These are phyloP conservation scores for Beta vulgaris DNA, from an alignment of 148 eudicot species.

Conservation along the genomic window DNA sequence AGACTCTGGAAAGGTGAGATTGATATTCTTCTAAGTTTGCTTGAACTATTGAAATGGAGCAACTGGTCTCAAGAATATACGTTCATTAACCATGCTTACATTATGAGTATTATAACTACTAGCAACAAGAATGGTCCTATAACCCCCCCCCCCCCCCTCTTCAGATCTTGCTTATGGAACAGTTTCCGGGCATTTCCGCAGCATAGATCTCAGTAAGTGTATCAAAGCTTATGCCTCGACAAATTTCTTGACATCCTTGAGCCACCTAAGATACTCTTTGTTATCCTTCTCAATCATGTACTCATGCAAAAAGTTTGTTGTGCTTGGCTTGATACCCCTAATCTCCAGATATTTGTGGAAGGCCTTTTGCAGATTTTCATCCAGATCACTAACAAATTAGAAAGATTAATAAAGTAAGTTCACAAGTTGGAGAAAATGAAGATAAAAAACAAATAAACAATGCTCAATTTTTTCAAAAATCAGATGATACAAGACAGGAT, in stretches of 20 bases:
- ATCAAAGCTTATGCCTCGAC: slow-evolving; percentile 38
- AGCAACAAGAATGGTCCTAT: background rate
- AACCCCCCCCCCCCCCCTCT: background rate
- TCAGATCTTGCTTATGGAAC: background rate
- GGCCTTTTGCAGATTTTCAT: slow-evolving; percentile 76
- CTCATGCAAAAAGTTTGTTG: slow-evolving; percentile 59
- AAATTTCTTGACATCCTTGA: slow-evolving; percentile 52
- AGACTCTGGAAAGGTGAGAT: background rate
- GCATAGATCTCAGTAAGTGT: background rate
- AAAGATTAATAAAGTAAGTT: background rate
- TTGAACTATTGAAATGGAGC: background rate
- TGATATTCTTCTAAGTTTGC: too few relatives aligned
- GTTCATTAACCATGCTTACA: slow-evolving; percentile 13
- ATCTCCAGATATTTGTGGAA: slow-evolving; percentile 70
- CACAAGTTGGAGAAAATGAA: background rate
- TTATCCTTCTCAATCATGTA: slow-evolving; percentile 63
- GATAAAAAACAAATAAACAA: background rate
- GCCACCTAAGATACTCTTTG: slow-evolving; percentile 59
- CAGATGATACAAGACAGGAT: background rate
- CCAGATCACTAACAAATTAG: slow-evolving; percentile 49
- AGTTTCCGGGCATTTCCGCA: background rate
- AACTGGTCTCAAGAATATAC: background rate
- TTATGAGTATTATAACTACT: background rate
- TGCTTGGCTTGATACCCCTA: slow-evolving; percentile 62
- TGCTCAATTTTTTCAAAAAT: background rate